Evolutionary conservation across 768 basidiomycete genomes (phyloP), one percentile per base, ranked within the genome.

Genomic region (Nevesoporus exiguus): DNA sequence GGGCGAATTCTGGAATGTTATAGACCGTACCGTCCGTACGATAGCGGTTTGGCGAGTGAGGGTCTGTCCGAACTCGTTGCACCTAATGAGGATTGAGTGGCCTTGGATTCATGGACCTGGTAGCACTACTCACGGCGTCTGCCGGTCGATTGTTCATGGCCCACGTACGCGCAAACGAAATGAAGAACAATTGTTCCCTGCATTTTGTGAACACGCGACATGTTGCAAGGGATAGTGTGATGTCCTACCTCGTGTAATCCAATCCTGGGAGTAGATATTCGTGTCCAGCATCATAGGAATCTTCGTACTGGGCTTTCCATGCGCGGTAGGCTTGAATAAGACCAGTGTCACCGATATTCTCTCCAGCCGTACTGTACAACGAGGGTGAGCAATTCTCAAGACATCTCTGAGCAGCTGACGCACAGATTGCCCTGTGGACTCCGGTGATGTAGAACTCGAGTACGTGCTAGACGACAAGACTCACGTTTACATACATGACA

Each of bases 121-220:
- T 25, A 44, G 24, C 36, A 14, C 37, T 7, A 75, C 82, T 58
- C 60, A 90, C 88, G 24, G 88, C 88, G 25, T 88, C 82, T 41
- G 83, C 86, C 24, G 90, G 81, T 58, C 87, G 91, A 71, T 86
- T 88, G 61, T 83, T 84, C 64, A 83, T 79, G 0, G 86, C 91
- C 92, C 92, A 96, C n/a, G 88, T 83, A 25, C 88, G 81, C 14
- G 83, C 94, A 64, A 90, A 95, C 2, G 91, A 82, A 51, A 98
- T 83, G 77, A 97, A 98, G 75, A 98, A 98, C 27, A 98, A 72
- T 74, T 98, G 95, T 37, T 97, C 95, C 54, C 88, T 90, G 47
- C 15, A 11, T 24, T 24, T 14, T 30, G n/a, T 54, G n/a, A 36
- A 56, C 42, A 21, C 0, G 15, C n/a, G 13, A 17, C n/a, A 33